Percentiles rank a stretch among this genome's conserved stretches.
phyloP scores from a whole-genome alignment of 495 filamentous ascomycete species.

The Penicillium flavigenum region DNA sequence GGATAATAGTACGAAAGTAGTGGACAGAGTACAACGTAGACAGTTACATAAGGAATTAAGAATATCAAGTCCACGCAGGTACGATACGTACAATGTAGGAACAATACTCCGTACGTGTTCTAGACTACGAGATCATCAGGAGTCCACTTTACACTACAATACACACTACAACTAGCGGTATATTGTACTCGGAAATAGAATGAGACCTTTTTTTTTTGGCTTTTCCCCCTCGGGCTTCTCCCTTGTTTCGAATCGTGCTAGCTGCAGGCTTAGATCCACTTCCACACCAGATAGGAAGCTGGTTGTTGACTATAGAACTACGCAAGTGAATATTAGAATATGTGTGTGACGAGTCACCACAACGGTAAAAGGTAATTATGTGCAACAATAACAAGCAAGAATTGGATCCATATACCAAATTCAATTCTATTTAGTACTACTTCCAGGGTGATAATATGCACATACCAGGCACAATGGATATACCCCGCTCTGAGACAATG shows the following conservation, averaged over 20 bases:
- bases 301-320: not conserved
- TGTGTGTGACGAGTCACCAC: not conserved
- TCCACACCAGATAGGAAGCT: conserved; percentile 11
- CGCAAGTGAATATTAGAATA: not conserved
- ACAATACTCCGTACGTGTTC: not conserved
- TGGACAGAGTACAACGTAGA: no score
- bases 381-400: not conserved
- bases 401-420: not conserved
- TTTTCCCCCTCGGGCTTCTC: conserved; percentile 11
- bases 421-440: not conserved
- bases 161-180: conserved; percentile 7
- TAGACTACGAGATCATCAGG: conserved; percentile 16
- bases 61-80: conserved; percentile 2
- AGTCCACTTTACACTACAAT: conserved; percentile 8
- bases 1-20: not conserved
- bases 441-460: conserved; percentile 3
- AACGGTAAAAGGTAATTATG: not conserved
- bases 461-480: conserved; percentile 7
- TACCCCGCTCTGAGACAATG: conserved; percentile 12
- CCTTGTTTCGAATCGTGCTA: conserved; percentile 22
- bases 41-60: not conserved
- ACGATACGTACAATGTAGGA: not conserved
- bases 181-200: not conserved
- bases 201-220: conserved; percentile 8
- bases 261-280: conserved; percentile 3